phyloP scores from a whole-genome alignment of 2,329 filamentous ascomycete genomes.

The Colletotrichum sp. region DNA sequence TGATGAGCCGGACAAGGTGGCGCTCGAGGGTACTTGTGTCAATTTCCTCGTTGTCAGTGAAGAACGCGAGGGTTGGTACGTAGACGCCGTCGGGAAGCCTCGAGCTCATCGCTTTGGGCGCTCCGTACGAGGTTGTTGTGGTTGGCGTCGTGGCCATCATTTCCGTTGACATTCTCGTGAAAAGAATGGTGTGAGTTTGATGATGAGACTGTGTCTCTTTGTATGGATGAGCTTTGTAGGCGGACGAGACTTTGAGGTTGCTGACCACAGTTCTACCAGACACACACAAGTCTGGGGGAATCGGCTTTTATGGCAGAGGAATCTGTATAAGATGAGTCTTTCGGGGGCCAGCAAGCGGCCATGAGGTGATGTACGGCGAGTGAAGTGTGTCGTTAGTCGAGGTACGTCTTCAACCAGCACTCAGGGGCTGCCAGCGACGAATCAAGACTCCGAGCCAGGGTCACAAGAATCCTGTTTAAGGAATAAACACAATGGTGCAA shows the following conservation, averaged over 20 bases:
- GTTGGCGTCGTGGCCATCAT: not conserved
- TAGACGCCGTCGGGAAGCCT: conserved; percentile 35
- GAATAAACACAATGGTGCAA: not conserved
- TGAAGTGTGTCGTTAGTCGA: not conserved
- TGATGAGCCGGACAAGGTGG: conserved; percentile 41
- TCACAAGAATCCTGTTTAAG: not conserved
- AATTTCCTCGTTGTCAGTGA: conserved; percentile 37
- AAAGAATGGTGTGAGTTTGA: not conserved
- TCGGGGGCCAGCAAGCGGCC: not conserved
- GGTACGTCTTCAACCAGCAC: not conserved
- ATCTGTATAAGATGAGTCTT: not conserved
- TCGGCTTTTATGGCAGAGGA: not conserved
- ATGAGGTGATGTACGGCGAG: not conserved
- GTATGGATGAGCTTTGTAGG: not conserved
- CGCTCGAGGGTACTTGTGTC: conserved; percentile 34
- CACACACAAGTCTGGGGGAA: not conserved
- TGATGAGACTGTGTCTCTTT: not conserved
- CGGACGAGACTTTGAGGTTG: not conserved
- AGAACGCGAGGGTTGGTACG: conserved; percentile 42
- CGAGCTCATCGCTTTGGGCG: conserved; percentile 1
- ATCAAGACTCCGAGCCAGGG: not conserved
- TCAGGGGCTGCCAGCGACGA: not conserved
- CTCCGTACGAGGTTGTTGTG: not conserved
- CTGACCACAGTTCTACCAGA: not conserved
- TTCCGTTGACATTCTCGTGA: not conserved